Conservation (phyloP, 805 yeast species). For the Saccharomycopsis fermentans region DNA sequence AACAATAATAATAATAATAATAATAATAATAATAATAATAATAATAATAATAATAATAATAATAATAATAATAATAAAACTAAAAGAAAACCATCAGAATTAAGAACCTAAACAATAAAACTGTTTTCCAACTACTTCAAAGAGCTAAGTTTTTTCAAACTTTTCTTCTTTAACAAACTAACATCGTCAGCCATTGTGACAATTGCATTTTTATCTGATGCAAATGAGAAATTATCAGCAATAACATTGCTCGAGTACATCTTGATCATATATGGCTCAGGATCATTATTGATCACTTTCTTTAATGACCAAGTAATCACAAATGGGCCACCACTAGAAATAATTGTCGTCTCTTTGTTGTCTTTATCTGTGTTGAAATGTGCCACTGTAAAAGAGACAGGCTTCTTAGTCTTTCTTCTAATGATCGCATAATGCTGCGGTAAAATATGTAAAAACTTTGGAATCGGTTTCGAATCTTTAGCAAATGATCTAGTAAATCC, state of each 20-base stretch:
- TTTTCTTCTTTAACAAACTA: constrained; percentile 50
- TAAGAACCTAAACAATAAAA: neutral
- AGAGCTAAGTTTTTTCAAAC: constrained; percentile 27
- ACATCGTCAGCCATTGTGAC: constrained; percentile 72
- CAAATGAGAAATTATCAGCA: constrained; percentile 71
- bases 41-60: neutral
- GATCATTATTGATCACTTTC: constrained; percentile 44
- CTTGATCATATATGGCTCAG: constrained; percentile 52
- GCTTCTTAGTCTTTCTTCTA: constrained; percentile 36
- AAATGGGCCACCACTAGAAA: constrained; percentile 74
- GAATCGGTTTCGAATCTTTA: constrained; percentile 55
- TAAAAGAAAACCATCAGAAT: neutral
- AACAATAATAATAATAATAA: neutral
- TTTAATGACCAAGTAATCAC: constrained; percentile 71
- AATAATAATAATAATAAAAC: neutral
- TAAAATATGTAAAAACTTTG: constrained; percentile 52
- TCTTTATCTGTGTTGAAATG: constrained; percentile 65
- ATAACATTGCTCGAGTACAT: constrained; percentile 51
- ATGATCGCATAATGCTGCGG: constrained; percentile 68
- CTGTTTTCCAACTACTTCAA: neutral
- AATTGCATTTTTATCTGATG: constrained; percentile 59
- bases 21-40: neutral
- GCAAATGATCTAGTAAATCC: constrained; percentile 63
- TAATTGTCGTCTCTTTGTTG: constrained; percentile 56
- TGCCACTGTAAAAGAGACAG: constrained; percentile 59